Conservation (phyloP, 345 rosid genomes). For the Rhodamnia rubescens region DNA sequence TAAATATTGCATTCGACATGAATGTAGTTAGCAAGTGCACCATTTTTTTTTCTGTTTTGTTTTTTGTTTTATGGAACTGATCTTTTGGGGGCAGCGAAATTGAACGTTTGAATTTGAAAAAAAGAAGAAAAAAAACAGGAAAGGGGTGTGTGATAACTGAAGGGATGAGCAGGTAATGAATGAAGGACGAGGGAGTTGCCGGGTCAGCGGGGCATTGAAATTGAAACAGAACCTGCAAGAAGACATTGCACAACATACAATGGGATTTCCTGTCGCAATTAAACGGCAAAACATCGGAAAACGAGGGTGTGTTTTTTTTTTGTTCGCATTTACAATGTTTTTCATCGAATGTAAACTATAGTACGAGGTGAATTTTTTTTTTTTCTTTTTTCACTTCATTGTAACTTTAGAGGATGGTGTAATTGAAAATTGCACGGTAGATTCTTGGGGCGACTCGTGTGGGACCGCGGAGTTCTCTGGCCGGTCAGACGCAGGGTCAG, state of each 20-base stretch:
- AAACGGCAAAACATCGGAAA: background rate
- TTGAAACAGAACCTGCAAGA: background rate
- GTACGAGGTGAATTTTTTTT: background rate
- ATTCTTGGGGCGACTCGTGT: background rate
- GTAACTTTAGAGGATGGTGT: background rate
- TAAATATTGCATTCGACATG: background rate
- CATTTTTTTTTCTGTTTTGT: background rate
- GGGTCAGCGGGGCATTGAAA: conserved; percentile 22
- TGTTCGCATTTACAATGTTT: background rate
- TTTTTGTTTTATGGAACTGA: background rate
- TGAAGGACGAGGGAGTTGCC: conserved; percentile 8
- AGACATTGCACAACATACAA: background rate
- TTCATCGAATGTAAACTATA: background rate
- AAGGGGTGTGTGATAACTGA: background rate
- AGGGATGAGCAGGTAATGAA: background rate
- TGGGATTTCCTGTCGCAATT: background rate
- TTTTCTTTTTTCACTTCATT: background rate
- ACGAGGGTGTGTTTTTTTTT: background rate
- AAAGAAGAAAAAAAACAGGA: background rate
- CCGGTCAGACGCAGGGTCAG: background rate
- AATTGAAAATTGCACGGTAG: background rate
- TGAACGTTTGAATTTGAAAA: conserved; percentile 1
- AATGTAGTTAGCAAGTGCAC: background rate
- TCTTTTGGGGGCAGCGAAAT: background rate
- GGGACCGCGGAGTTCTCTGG: background rate